Percentiles rank a stretch among this genome's conserved stretches.
Evolutionary conservation across 140 eudicot species (phyloP).

Genomic region (Cichorium intybus): DNA sequence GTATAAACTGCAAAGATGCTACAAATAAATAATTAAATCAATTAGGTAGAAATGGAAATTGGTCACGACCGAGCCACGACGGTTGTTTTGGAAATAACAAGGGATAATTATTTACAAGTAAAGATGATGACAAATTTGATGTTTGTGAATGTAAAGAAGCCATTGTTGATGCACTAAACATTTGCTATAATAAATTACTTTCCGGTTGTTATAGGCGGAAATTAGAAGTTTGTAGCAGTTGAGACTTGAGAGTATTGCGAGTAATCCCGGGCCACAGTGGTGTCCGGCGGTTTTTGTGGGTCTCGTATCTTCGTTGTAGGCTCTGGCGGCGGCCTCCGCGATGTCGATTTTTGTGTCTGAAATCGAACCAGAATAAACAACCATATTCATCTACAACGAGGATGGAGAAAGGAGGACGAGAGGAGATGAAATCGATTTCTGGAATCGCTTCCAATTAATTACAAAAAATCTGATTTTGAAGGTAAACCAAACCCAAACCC

Average conservation of each 20-base stretch:
- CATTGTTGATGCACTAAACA: slow-evolving; percentile 38
- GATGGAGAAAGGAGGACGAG: too few species aligned
- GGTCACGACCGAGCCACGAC: slow-evolving; percentile 29
- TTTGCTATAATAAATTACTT: slow-evolving; percentile 24
- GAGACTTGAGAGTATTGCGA: slow-evolving; percentile 73
- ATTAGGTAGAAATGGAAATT: slow-evolving; percentile 26
- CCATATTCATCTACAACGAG: too few species aligned
- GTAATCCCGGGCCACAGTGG: slow-evolving; percentile 45
- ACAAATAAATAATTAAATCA: slow-evolving; percentile 16
- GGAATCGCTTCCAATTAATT: too few species aligned
- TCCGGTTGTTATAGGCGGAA: slow-evolving; percentile 20
- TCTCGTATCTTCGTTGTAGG: slow-evolving; percentile 83
- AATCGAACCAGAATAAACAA: too few species aligned
- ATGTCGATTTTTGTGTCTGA: too few species aligned
- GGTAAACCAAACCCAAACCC: too few species aligned
- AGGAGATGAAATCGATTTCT: too few species aligned
- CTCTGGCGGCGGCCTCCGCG: slow-evolving; percentile 77
- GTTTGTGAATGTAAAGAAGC: slow-evolving; percentile 34
- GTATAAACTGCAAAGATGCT: slow-evolving; percentile 16
- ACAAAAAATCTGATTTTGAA: too few species aligned
- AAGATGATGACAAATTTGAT: slow-evolving; percentile 28
- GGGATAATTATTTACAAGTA: slow-evolving; percentile 28
- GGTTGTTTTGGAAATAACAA: slow-evolving; percentile 35
- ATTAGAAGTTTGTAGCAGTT: slow-evolving; percentile 40
- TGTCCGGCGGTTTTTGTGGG: slow-evolving; percentile 20